Conservation (phyloP, 768 basidiomycete genomes). For the Boletus rubescentipes region DNA sequence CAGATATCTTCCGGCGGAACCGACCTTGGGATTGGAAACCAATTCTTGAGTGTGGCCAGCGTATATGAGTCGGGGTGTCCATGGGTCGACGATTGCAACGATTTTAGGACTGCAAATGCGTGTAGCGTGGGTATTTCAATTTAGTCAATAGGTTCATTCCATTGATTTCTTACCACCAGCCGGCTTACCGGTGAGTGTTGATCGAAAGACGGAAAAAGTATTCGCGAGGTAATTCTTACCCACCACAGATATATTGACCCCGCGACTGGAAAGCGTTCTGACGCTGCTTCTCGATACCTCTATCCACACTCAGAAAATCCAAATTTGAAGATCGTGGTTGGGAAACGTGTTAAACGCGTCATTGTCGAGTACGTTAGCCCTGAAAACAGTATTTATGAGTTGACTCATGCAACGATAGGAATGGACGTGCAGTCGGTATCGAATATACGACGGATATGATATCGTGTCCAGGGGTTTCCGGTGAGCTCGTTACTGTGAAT, state of each 20-base stretch:
- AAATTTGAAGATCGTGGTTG: slow-evolving; percentile 34
- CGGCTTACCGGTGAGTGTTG: slow-evolving; percentile 14
- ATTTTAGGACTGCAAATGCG: slow-evolving; percentile 32
- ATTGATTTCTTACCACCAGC: slow-evolving; percentile 2
- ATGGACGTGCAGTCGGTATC: slow-evolving; percentile 38
- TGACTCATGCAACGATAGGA: slow-evolving; percentile 16
- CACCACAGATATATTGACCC: slow-evolving; percentile 50
- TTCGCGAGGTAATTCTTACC: not conserved
- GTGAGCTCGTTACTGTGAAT: slow-evolving; percentile 15
- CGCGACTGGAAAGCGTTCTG: slow-evolving; percentile 35
- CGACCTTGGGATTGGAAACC: slow-evolving; percentile 26
- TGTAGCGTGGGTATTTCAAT: slow-evolving; percentile 23
- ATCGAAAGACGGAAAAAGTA: too few relatives aligned
- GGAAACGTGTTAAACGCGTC: slow-evolving; percentile 15
- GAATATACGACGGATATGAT: slow-evolving; percentile 33
- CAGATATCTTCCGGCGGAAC: slow-evolving; percentile 17
- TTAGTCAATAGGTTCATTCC: too few relatives aligned
- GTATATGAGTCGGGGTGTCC: slow-evolving; percentile 48
- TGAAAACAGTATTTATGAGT: too few relatives aligned
- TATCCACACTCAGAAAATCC: slow-evolving; percentile 32
- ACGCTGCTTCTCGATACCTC: slow-evolving; percentile 36
- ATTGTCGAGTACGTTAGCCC: slow-evolving; percentile 1
- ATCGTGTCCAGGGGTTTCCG: slow-evolving; percentile 16
- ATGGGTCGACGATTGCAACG: slow-evolving; percentile 47
- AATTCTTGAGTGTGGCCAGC: slow-evolving; percentile 47